phyloP scores from a whole-genome alignment of 1,284 basidiomycete species.

The Malassezia yamatoensis region DNA sequence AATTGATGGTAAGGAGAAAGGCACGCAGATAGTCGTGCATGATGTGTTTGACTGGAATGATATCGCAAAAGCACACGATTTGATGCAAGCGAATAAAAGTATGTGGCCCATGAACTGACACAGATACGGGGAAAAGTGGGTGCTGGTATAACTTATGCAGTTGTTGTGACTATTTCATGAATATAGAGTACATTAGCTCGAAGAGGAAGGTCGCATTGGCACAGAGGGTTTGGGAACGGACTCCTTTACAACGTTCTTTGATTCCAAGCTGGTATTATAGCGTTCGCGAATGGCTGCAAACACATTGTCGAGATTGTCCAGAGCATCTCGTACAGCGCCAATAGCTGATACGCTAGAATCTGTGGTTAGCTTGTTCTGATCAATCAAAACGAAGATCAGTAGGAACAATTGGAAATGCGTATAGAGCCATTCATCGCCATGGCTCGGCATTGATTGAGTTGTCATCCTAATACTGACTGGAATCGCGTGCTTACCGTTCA shows the following conservation, averaged over 20 bases:
- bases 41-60: conserved; percentile 70
- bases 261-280: conserved; percentile 29
- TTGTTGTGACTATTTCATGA: conserved; percentile 11
- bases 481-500: conserved; percentile 69
- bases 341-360: conserved; percentile 28
- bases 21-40: conserved; percentile 28
- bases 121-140: conserved; percentile 52
- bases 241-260: conserved; percentile 27
- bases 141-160: background rate
- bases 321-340: conserved; percentile 35
- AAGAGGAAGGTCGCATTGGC: conserved; percentile 4
- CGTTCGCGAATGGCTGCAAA: conserved; percentile 34
- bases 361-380: conserved; percentile 3
- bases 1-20: background rate
- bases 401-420: conserved; percentile 48
- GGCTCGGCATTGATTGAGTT: conserved; percentile 2
- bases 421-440: conserved; percentile 17
- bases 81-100: conserved; percentile 74
- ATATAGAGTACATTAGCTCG: conserved; percentile 7
- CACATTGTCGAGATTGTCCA: conserved; percentile 34
- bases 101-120: background rate
- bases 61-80: conserved; percentile 70
- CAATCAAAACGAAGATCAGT: conserved; percentile 24
- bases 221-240: conserved; percentile 14
- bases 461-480: conserved; percentile 11